Evolutionary conservation across 805 yeast species (phyloP), one percentile per base, ranked within the genome.

Genomic region (Ogataea ganodermae): DNA sequence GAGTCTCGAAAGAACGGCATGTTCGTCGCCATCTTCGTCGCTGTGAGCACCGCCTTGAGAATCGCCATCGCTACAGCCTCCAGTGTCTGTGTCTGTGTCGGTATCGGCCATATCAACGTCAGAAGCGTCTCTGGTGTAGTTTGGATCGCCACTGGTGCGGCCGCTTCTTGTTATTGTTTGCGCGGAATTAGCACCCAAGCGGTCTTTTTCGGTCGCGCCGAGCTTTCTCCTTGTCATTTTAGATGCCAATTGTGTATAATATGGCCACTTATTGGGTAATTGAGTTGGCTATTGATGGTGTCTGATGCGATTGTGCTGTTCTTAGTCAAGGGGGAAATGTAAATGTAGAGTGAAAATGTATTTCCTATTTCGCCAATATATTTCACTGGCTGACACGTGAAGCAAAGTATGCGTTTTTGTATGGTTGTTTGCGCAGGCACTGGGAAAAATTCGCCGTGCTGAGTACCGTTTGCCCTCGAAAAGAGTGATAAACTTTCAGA

Each of bases 1-100:
- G 27, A 76, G 58, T 35, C 79, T 56, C 3, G 58, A 50, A 21
- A 77, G 56, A 3, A 72, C 64, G 2, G 59, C 55, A 7, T 53
- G 53, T 7, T 46, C 55, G 4, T 51, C 57, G 48, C 50, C 63
- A 17, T 33, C 36, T 2, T 35, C 65, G 23, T 58, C 67, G 10
- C 56, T 60, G 38, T 61, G 56, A 13, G 52, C 59, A n/a, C 46
- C 46, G 7, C 45, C 51, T 20, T 50, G 58, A 3, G 48, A 39
- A 36, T 18, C 47, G 10, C 24, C 21, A 18, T 44, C 48, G 12
- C 42, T 24, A 17, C 44, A 26, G 14, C 20, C 40, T 4, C 44
- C 35, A 28, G 21, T 23, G 12, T 42, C 37, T 12, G 45, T 45
- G 35, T 44, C 30, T 27, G 38, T 32, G 38, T 38, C 42, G 9